Evolutionary conservation across 148 eudicot genomes (phyloP).

Genomic region (Euryodendron excelsum): DNA sequence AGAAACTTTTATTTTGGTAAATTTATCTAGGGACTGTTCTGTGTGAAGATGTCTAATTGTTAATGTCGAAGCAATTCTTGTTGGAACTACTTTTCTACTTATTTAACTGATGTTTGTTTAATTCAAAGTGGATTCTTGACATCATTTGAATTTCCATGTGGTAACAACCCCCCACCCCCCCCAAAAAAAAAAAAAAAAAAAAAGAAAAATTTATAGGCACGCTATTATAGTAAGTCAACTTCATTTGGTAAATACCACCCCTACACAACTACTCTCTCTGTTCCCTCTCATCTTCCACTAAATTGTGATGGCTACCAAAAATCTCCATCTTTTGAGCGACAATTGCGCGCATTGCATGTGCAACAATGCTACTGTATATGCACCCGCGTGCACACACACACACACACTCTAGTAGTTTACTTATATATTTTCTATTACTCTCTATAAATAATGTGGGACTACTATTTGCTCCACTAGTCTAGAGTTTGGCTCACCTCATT

Average conservation of each 20-base stretch:
- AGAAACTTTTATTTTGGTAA: neutral
- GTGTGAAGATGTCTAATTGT: neutral
- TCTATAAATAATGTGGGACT: neutral
- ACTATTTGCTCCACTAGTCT: neutral
- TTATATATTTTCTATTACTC: neutral
- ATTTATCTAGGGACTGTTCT: neutral
- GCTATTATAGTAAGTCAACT: too few species aligned
- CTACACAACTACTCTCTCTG: neutral
- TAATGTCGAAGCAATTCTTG: neutral
- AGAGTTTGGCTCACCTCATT: neutral
- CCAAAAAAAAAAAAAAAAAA: too few species aligned
- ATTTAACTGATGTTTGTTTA: neutral
- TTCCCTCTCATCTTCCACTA: slow-evolving; percentile 6
- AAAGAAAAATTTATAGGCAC: too few species aligned
- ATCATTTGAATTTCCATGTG: neutral
- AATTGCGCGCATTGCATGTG: neutral
- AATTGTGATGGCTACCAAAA: neutral
- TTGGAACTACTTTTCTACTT: neutral
- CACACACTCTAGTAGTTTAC: neutral
- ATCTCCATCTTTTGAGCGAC: neutral
- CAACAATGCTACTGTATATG: neutral
- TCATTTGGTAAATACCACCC: neutral
- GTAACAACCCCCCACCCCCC: neutral
- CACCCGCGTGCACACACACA: neutral
- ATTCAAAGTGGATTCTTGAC: neutral